Percentiles rank a stretch among this genome's conserved stretches.
These are phyloP conservation scores for Cyclostephanos invisitatus DNA, from an alignment of 108 stramenopile genomes.

Conservation along the genomic window DNA sequence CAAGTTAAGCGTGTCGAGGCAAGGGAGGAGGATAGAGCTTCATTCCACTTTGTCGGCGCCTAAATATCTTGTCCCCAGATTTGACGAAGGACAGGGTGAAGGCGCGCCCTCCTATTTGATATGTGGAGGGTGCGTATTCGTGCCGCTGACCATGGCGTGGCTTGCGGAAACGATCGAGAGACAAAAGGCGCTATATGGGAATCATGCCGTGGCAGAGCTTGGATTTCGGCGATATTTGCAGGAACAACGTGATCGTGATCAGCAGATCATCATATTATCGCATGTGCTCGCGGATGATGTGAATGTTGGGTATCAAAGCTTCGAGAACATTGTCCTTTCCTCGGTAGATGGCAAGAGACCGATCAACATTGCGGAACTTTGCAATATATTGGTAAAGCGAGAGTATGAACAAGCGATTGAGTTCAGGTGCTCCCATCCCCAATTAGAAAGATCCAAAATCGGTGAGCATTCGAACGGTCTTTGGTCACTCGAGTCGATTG, in stretches of 20 bases:
- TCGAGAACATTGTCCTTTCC: constrained; percentile 18
- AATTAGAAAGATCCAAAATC: constrained; percentile 14
- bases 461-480: constrained; percentile 17
- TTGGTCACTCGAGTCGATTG: too few species aligned
- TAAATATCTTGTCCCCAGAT: constrained; percentile 19
- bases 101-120: constrained; percentile 30
- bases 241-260: constrained; percentile 16
- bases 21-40: constrained; percentile 13
- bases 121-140: constrained; percentile 32
- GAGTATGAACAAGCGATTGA: constrained; percentile 13
- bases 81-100: constrained; percentile 20
- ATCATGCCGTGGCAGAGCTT: not conserved
- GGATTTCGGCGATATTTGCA: constrained; percentile 27
- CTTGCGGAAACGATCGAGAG: constrained; percentile 9
- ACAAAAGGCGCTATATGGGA: not conserved
- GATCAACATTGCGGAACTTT: constrained; percentile 21
- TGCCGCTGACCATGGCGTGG: constrained; percentile 32
- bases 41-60: constrained; percentile 10
- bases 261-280: constrained; percentile 35
- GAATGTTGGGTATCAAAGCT: constrained; percentile 33
- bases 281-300: constrained; percentile 37
- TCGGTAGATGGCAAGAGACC: constrained; percentile 30
- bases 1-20: constrained; percentile 20
- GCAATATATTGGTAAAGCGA: constrained; percentile 18
- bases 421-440: constrained; percentile 21